Evolutionary conservation across 805 yeast species (phyloP).

Genomic region (Yarrowia yakushimensis): DNA sequence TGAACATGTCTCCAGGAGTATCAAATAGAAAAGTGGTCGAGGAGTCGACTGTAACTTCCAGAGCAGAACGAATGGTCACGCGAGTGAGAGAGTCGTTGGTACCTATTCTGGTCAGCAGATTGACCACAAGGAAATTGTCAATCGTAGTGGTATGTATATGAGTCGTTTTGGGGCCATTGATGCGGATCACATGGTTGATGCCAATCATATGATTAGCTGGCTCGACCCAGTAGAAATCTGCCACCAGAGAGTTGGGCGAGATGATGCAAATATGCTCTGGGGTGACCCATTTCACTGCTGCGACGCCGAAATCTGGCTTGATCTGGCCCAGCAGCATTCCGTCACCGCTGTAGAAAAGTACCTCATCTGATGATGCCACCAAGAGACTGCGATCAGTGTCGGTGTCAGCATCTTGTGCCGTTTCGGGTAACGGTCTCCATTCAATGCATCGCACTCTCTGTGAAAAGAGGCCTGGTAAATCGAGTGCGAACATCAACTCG

Average conservation of each 20-base stretch:
- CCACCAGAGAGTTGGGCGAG: neutral
- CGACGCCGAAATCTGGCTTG: conserved; percentile 8
- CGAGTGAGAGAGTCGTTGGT: neutral
- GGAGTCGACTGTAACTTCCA: conserved; percentile 8
- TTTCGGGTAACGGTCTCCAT: neutral
- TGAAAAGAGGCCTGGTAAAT: neutral
- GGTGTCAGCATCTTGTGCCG: neutral
- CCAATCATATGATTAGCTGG: neutral
- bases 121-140: conserved; percentile 14
- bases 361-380: neutral
- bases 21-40: conserved; percentile 1
- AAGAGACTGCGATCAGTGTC: neutral
- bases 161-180: conserved; percentile 10
- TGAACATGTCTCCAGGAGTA: neutral
- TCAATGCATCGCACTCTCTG: conserved; percentile 16
- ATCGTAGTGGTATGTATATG: neutral
- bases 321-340: conserved; percentile 2
- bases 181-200: conserved; percentile 10
- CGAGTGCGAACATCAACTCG: neutral
- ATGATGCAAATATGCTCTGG: neutral
- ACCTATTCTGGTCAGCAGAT: neutral
- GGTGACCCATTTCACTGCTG: conserved; percentile 15
- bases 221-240: conserved; percentile 9
- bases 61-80: neutral
- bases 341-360: neutral